phyloP scores from a whole-genome alignment of 805 yeast genomes.

The Teunomyces aglyptinius region DNA sequence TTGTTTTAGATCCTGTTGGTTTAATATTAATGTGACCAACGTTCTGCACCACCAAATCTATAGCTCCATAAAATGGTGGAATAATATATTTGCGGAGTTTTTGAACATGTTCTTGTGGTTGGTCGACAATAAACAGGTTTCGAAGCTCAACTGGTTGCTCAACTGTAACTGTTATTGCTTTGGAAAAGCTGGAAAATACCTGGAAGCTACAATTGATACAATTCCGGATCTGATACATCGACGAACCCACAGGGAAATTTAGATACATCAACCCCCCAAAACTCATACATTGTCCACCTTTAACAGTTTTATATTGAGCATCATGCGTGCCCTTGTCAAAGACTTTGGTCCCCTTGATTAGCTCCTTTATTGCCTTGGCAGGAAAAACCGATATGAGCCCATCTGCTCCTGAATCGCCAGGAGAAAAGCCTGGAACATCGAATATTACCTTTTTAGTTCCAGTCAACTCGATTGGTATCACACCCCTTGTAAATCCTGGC shows the following conservation, averaged over 20 bases:
- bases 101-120: slow-evolving; percentile 21
- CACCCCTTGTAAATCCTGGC: slow-evolving; percentile 71
- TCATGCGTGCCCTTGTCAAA: slow-evolving; percentile 29
- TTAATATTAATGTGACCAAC: slow-evolving; percentile 61
- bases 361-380: slow-evolving; percentile 21
- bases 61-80: slow-evolving; percentile 68
- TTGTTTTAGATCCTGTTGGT: slow-evolving; percentile 50
- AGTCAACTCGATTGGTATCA: slow-evolving; percentile 31
- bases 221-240: slow-evolving; percentile 46
- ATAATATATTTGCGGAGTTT: slow-evolving; percentile 43
- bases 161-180: slow-evolving; percentile 26
- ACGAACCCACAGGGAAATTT: slow-evolving; percentile 48
- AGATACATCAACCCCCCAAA: slow-evolving; percentile 64
- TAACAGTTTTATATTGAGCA: slow-evolving; percentile 35
- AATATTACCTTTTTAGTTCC: slow-evolving; percentile 29
- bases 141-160: slow-evolving; percentile 23
- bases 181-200: slow-evolving; percentile 28
- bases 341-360: slow-evolving; percentile 28
- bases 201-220: slow-evolving; percentile 43
- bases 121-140: slow-evolving; percentile 14
- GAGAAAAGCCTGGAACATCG: slow-evolving; percentile 49
- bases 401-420: slow-evolving; percentile 4
- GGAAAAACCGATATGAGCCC: slow-evolving; percentile 29
- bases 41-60: slow-evolving; percentile 64
- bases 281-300: slow-evolving; percentile 46